These are phyloP conservation scores for Bruguiera parviflora DNA, from an alignment of 345 rosid genomes.

Conservation along the genomic window DNA sequence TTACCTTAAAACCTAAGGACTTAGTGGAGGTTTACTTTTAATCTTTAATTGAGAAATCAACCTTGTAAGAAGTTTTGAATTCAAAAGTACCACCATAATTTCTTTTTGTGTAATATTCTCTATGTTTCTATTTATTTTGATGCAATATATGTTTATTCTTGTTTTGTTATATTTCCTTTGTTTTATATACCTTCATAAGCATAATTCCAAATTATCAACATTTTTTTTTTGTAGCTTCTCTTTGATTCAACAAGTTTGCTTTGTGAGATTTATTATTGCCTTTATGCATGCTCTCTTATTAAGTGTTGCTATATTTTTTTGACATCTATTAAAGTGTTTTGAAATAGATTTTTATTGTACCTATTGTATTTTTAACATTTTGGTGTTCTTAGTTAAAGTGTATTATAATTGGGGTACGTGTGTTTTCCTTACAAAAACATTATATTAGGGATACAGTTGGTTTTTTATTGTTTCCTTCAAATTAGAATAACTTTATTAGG, in stretches of 20 bases:
- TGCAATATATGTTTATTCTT: too few relatives aligned
- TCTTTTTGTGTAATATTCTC: neutral
- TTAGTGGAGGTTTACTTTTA: constrained; percentile 82
- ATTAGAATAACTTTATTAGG: too few relatives aligned
- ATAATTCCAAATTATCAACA: too few relatives aligned
- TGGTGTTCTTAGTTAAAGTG: neutral
- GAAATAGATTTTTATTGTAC: too few relatives aligned
- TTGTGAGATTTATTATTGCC: too few relatives aligned
- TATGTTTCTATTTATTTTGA: neutral
- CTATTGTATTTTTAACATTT: neutral
- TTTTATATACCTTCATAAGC: too few relatives aligned
- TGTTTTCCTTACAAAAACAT: constrained; percentile 45
- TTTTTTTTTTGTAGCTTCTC: too few relatives aligned
- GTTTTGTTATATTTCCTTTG: too few relatives aligned
- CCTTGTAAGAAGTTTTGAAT: constrained; percentile 47
- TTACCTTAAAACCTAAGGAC: constrained; percentile 83
- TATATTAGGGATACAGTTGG: constrained; percentile 82
- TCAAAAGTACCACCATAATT: constrained; percentile 58
- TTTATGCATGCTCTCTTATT: too few relatives aligned
- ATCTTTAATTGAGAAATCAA: constrained; percentile 60
- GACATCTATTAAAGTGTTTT: too few relatives aligned
- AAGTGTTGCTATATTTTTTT: too few relatives aligned
- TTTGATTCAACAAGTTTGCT: too few relatives aligned
- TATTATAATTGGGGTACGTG: neutral
- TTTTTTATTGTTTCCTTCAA: constrained; percentile 60